Percentiles rank a stretch among this genome's conserved stretches.
Conservation (phyloP, 768 basidiomycete genomes). For the Tricholoma furcatifolium region DNA sequence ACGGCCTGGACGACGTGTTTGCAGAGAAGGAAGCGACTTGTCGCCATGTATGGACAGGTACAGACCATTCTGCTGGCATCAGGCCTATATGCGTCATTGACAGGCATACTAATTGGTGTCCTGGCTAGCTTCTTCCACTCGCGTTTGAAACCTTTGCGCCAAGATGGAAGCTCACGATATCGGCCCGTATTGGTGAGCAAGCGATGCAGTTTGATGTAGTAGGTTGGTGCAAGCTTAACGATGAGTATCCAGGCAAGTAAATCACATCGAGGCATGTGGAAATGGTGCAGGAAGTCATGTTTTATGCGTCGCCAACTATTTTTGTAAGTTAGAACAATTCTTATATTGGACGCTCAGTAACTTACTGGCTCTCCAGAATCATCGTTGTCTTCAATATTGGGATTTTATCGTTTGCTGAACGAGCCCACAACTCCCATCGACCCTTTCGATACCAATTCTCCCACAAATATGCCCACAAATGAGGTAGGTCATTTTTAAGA, state of each 20-base stretch:
- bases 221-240: constrained; percentile 21
- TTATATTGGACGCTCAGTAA: neutral
- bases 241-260: constrained; percentile 31
- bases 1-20: too few relatives aligned
- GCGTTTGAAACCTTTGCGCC: neutral
- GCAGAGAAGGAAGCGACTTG: constrained; percentile 25
- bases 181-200: too few relatives aligned
- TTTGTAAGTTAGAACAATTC: neutral
- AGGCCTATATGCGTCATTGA: constrained; percentile 23
- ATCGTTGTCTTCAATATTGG: neutral
- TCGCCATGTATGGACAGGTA: constrained; percentile 22
- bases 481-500: neutral
- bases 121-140: constrained; percentile 4
- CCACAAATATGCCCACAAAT: neutral
- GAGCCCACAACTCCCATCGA: neutral
- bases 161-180: too few relatives aligned
- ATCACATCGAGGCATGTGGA: constrained; percentile 29
- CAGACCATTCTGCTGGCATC: constrained; percentile 19
- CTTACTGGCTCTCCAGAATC: constrained; percentile 5
- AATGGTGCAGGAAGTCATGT: constrained; percentile 31
- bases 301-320: constrained; percentile 33
- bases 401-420: neutral
- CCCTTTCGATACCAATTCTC: constrained; percentile 1
- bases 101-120: constrained; percentile 19
- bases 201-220: neutral